Evolutionary conservation across 2,329 filamentous ascomycete genomes (phyloP).

Genomic region (Fusarium proliferatum): DNA sequence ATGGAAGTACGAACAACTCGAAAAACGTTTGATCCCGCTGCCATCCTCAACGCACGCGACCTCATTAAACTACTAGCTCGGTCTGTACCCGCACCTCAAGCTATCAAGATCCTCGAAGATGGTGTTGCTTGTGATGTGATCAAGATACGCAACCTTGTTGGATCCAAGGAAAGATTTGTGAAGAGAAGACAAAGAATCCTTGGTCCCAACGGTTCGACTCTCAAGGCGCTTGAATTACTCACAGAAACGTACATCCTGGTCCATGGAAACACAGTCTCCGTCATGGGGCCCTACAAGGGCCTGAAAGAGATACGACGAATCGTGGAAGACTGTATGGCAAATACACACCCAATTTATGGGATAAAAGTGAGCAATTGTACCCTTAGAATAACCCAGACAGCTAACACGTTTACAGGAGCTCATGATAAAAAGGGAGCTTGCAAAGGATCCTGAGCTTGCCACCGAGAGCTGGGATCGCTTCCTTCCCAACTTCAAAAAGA

Average conservation of each 20-base stretch:
- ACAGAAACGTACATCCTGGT: conserved; percentile 94
- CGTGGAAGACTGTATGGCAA: conserved; percentile 95
- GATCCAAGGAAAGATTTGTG: conserved; percentile 95
- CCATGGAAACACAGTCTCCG: conserved; percentile 93
- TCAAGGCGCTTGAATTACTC: conserved; percentile 93
- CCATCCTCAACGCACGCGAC: conserved; percentile 93
- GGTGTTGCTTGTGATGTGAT: conserved; percentile 93
- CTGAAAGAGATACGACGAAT: conserved; percentile 91
- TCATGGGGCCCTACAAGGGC: conserved; percentile 92
- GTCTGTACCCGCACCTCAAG: conserved; percentile 92
- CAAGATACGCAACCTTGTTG: conserved; percentile 90
- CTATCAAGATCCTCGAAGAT: conserved; percentile 93
- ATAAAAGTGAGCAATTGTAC: neutral
- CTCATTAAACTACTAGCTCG: conserved; percentile 92
- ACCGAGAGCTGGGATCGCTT: conserved; percentile 96
- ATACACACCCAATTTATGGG: conserved; percentile 61
- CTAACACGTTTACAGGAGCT: conserved; percentile 62
- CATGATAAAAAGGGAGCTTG: conserved; percentile 93
- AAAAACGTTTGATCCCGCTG: conserved; percentile 90
- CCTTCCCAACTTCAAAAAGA: conserved; percentile 96
- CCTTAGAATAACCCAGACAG: fast-evolving
- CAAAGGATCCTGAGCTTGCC: conserved; percentile 86
- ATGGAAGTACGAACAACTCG: conserved; percentile 81
- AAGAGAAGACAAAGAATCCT: conserved; percentile 94
- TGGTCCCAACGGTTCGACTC: conserved; percentile 88